These are phyloP conservation scores for Auriscalpium microsporum DNA, from an alignment of 768 basidiomycete species.

Conservation along the genomic window DNA sequence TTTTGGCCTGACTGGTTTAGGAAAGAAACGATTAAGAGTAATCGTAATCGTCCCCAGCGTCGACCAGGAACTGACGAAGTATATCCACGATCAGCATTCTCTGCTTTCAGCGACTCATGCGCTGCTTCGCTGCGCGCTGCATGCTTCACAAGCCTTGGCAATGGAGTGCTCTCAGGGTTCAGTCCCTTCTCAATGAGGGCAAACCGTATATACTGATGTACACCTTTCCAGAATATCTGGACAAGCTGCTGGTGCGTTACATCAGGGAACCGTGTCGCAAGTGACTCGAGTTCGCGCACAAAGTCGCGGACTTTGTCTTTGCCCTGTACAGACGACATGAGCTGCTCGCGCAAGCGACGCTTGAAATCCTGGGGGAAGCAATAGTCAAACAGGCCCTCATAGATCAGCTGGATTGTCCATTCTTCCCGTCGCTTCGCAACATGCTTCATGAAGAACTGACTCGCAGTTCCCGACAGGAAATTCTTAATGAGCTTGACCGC, in stretches of 20 bases:
- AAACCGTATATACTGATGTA: slow-evolving; percentile 12
- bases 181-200: slow-evolving; percentile 16
- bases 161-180: not conserved
- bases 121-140: not conserved
- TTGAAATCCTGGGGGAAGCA: slow-evolving; percentile 19
- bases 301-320: slow-evolving; percentile 11
- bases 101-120: not conserved
- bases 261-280: slow-evolving; percentile 13
- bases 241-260: slow-evolving; percentile 7
- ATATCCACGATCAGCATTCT: not conserved
- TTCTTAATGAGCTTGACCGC: slow-evolving; percentile 7
- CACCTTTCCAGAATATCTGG: slow-evolving; percentile 8
- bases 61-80: not conserved
- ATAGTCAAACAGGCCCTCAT: slow-evolving; percentile 16
- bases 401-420: slow-evolving; percentile 11
- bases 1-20: no score
- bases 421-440: slow-evolving; percentile 6
- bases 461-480: slow-evolving; percentile 16
- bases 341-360: not conserved
- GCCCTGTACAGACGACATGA: slow-evolving; percentile 1
- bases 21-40: no score
- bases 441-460: slow-evolving; percentile 19
- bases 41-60: not conserved
- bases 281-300: slow-evolving; percentile 13
- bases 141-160: not conserved